Conservation (phyloP, 2,329 filamentous ascomycete species). For the Colletotrichum orchidophilum region DNA sequence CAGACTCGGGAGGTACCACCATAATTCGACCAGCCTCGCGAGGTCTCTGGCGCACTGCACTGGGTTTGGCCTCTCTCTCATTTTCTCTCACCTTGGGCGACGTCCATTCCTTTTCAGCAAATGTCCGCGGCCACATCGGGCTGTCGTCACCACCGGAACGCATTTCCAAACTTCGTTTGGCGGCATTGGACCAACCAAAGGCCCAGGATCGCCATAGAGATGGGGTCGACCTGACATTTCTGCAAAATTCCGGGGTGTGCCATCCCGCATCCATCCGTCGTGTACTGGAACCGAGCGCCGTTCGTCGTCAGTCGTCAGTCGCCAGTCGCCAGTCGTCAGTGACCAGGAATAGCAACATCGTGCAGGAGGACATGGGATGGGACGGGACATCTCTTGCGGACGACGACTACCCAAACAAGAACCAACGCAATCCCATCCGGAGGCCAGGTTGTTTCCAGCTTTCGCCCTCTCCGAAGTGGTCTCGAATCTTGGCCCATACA, state of each 20-base stretch:
- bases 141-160: neutral
- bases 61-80: neutral
- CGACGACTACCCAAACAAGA: constrained; percentile 18
- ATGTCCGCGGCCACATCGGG: neutral
- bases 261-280: constrained; percentile 1
- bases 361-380: constrained; percentile 24
- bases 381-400: constrained; percentile 4
- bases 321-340: neutral
- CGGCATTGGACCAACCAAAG: constrained; percentile 1
- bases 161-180: neutral
- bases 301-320: constrained; percentile 7
- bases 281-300: neutral
- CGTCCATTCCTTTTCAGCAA: neutral
- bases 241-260: constrained; percentile 5
- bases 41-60: too few species aligned
- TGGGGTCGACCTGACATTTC: neutral
- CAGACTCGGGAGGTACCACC: too few species aligned
- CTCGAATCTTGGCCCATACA: constrained; percentile 22
- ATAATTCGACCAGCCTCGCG: too few species aligned
- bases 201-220: neutral
- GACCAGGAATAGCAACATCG: constrained; percentile 26
- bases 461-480: neutral
- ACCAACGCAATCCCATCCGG: constrained; percentile 15
- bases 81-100: neutral
- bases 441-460: constrained; percentile 16